Percentiles rank a stretch among this genome's conserved stretches.
These are phyloP conservation scores for cucumber (Cucumis sativus) DNA, from an alignment of 306 rosid genomes.

Conservation along the genomic window Cucumber_9930_V3 NC_026659.2:14002001-14002500, in stretches of 20 bases:
- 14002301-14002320: not conserved
- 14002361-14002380: not conserved
- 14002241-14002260: not conserved
- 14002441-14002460: not conserved
- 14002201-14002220: not conserved
- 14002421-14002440: not conserved
- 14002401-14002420: not conserved
- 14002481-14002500: conserved; percentile 1
- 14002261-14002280: not conserved
- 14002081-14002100: not conserved
- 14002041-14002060: not conserved
- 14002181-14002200: not conserved
- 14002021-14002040: not conserved
- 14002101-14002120: not conserved
- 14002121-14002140: not conserved
- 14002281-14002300: not conserved
- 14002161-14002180: not conserved
- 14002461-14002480: not conserved
- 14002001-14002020: not conserved
- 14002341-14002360: not conserved
- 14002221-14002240: not conserved
- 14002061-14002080: not conserved
- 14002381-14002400: not conserved
- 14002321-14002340: not conserved
- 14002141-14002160: not conserved